Evolutionary conservation across 2,329 filamentous ascomycete genomes (phyloP), one percentile per base, ranked within the genome.

Genomic region (Botrytis elliptica): DNA sequence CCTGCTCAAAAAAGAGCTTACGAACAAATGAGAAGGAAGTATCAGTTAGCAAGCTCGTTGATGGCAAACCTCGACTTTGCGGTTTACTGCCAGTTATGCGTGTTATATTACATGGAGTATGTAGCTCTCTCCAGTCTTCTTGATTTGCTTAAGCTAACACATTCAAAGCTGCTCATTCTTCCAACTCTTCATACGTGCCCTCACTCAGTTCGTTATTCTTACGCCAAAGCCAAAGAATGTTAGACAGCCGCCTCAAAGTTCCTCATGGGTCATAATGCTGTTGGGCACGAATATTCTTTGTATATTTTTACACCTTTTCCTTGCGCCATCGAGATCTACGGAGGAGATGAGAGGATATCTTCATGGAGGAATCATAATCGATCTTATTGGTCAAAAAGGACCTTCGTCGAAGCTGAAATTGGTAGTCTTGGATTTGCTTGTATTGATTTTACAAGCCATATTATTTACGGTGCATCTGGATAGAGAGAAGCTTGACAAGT

Each of bases 91-190:
- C 89, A 92, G 83, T 83, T 92, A 73, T 90, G 88, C 78, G 85
- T 87, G 62, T 78, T 92, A 77, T 92, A 92, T 80, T 92, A 92
- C 81, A 89, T 92, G 87, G 90, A 92, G 90, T 92, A 84, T 73
- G 87, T 80, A n/a, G 60, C 60, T 49, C 16, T 25, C 40, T 18
- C 46, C 18, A n/a, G 4, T 22, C 33, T 38, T 16, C 16, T 22
- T 16, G 29, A 46, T 67, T 33, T 42, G 10, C 70, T 10, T 25
- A 38, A 40, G 36, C 57, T 57, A 46, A 67, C 52, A 29, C n/a
- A 46, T 18, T 49, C 49, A 46, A 76, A 92, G 90, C 79, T 91
- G 89, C 80, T 92, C 90, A 46, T 86, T 91, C 79, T 86, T 90
- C 78, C 88, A 88, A 65, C 85, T 92, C 73, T 80, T 89, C 71